phyloP scores from a whole-genome alignment of 768 basidiomycete genomes.

The Austroboletus eburneus region DNA sequence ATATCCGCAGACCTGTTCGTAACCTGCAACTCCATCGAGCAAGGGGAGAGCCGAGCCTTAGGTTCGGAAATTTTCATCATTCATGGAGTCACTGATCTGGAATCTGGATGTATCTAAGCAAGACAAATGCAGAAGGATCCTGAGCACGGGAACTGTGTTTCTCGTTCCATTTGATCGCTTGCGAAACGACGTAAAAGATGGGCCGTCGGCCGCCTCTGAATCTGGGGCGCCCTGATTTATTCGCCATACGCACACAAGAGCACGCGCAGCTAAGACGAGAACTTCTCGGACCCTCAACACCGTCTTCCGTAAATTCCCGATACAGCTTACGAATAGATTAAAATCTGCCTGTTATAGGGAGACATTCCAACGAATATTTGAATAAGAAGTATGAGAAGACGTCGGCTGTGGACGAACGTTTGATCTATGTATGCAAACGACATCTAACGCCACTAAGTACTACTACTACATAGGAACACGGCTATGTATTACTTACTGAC shows the following conservation, averaged over 20 bases:
- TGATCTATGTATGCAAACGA: too few species aligned
- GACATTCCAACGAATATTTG: too few species aligned
- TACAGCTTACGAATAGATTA: too few species aligned
- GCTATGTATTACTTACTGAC: too few species aligned
- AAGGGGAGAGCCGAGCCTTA: background rate
- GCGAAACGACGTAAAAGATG: conserved; percentile 8
- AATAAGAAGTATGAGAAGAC: too few species aligned
- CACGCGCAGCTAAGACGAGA: background rate
- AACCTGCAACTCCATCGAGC: background rate
- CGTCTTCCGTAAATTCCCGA: background rate
- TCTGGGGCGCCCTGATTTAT: background rate
- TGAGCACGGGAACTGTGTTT: background rate
- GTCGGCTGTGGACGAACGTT: too few species aligned
- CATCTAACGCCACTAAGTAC: too few species aligned
- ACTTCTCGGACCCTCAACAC: background rate
- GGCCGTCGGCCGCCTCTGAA: too few species aligned
- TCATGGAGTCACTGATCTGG: background rate
- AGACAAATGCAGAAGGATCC: conserved; percentile 3
- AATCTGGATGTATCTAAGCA: background rate
- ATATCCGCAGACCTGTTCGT: conserved; percentile 2
- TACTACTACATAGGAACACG: too few species aligned
- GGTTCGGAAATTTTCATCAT: background rate
- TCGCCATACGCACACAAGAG: conserved; percentile 1
- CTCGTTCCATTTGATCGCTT: conserved; percentile 5
- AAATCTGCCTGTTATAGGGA: too few species aligned